Evolutionary conservation across 225 moss, liverwort and hornwort genomes (phyloP).

Genomic region (Antitrichia curtipendula): DNA sequence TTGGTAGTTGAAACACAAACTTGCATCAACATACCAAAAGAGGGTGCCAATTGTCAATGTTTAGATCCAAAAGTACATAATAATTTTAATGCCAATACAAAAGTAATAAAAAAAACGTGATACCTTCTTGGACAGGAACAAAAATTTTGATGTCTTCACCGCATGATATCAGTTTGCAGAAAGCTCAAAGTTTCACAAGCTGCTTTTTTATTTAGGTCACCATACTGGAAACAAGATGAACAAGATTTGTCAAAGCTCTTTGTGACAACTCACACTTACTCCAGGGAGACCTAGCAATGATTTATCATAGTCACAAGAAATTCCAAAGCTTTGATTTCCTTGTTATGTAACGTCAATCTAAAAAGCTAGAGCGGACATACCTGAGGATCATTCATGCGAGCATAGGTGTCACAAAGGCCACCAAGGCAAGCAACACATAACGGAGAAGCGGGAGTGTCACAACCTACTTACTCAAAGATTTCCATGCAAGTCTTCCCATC

Average conservation of each 20-base stretch:
- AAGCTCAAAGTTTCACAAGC: background rate
- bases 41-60: background rate
- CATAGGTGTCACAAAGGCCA: conserved; percentile 86
- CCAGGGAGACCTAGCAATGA: background rate
- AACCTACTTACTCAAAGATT: conserved; percentile 75
- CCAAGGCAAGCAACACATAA: conserved; percentile 89
- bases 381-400: conserved; percentile 83
- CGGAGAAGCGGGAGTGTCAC: conserved; percentile 76
- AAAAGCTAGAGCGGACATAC: background rate
- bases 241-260: background rate
- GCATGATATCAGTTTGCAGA: background rate
- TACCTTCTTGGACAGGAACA: background rate
- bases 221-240: background rate
- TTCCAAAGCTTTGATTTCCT: background rate
- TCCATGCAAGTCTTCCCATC: conserved; percentile 77
- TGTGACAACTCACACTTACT: background rate
- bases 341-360: background rate
- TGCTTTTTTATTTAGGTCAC: background rate
- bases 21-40: conserved; percentile 5
- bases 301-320: background rate
- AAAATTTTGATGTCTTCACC: background rate
- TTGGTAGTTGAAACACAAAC: conserved; percentile 95
- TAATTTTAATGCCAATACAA: background rate
- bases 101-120: background rate
- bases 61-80: background rate